Base-by-base conservation (phyloP, 306 rosid genomes). In the Styphnolobium japonicum region DNA sequence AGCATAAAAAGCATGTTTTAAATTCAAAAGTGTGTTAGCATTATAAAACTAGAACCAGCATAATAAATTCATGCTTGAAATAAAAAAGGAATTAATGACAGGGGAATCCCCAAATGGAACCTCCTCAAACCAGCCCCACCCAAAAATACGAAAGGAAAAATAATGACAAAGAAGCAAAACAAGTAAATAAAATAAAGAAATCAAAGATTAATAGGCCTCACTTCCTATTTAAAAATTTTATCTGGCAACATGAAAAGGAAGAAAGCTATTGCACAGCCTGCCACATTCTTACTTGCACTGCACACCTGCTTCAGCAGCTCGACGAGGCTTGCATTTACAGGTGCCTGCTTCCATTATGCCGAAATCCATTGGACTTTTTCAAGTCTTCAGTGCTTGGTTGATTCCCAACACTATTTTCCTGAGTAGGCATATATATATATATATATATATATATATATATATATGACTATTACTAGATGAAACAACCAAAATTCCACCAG, bases 241-340 rank as follows among this genome's bases (percentile, higher is more conserved):
- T 75, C 76, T 36, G 72, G 77, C 67, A 67, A 66, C 27, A 71
- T 68, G 83, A 64, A 82, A 75, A 71, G 88, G 69, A 79, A 64
- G 90, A 75, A 84, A 52, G 78, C 85, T 75, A 68, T n/a, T 31
- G 75, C 63, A 75, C 67, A 84, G 40, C 83, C 40, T 60, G 68
- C 69, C 68, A 62, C 18, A 6, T 14, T 42, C 78, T 89, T 84
- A 91, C 85, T 87, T 91, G 94, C 98, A 93, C 83, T 91, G 94
- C 73, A 93, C 97, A 68, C 90, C 98, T 6, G 94, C 95, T 83
- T 93, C 98, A 23, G 98, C 98, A 70, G 97, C 97, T 51, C 97
- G 87, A 45, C 89, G 94, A 42, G 98, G 98, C 52, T 82, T 93
- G 86, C 83, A 90, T 85, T 93, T 91, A 66, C 97, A n/a, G n/a